A percentile compares a stretch with the other conserved stretches of the same genome.
Evolutionary conservation across 2,329 filamentous ascomycete genomes (phyloP).

Genomic region (Aureobasidium sp.): DNA sequence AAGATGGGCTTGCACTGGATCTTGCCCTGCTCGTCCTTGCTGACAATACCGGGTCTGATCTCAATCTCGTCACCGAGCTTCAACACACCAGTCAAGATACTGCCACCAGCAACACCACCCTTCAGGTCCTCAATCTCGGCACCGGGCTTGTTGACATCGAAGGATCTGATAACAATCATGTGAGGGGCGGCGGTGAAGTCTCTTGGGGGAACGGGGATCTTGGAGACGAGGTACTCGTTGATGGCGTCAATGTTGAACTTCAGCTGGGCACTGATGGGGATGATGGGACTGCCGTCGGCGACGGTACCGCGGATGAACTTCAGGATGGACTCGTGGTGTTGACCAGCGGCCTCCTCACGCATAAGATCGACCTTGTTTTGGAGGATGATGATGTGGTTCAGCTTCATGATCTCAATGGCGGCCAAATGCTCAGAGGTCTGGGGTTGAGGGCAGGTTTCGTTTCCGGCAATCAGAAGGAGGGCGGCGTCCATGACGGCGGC

Average conservation of each 20-base stretch:
- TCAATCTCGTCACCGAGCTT: constrained; percentile 98
- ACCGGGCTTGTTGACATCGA: constrained; percentile 99
- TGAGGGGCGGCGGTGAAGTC: constrained; percentile 89
- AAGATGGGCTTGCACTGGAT: constrained; percentile 97
- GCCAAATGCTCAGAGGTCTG: constrained; percentile 98
- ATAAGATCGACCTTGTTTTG: constrained; percentile 99
- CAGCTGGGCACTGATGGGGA: constrained; percentile 93
- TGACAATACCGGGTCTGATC: constrained; percentile 96
- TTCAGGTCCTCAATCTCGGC: constrained; percentile 97
- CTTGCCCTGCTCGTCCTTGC: constrained; percentile 84
- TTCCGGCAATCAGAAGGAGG: constrained; percentile 89
- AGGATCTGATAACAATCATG: constrained; percentile 99
- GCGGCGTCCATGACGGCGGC: constrained; percentile 99
- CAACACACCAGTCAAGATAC: constrained; percentile 89
- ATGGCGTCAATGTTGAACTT: constrained; percentile 99
- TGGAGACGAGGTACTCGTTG: constrained; percentile 91
- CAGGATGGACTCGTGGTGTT: constrained; percentile 93
- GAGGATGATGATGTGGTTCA: constrained; percentile 98
- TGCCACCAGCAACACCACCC: constrained; percentile 96
- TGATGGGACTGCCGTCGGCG: constrained; percentile 87
- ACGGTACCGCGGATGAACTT: constrained; percentile 98
- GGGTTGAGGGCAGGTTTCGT: constrained; percentile 95
- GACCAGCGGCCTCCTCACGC: constrained; percentile 85
- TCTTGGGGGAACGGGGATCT: constrained; percentile 82
- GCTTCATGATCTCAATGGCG: constrained; percentile 99